These are phyloP conservation scores for Yamadazyma ubonensis DNA, from an alignment of 805 yeast genomes.

Conservation along the genomic window DNA sequence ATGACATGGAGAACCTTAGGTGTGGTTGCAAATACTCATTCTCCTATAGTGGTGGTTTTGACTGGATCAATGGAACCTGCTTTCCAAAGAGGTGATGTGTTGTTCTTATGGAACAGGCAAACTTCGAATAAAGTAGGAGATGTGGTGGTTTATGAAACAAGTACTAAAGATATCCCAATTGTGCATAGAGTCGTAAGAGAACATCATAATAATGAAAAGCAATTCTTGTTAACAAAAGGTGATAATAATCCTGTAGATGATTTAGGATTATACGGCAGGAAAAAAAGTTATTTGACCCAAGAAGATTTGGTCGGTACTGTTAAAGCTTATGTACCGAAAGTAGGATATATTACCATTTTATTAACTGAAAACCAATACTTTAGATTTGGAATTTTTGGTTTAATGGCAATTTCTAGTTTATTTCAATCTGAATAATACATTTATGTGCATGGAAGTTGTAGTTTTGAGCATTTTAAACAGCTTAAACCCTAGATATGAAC, in stretches of 20 bases:
- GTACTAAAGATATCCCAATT: conserved; percentile 83
- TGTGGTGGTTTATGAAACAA: conserved; percentile 86
- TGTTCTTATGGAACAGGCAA: conserved; percentile 88
- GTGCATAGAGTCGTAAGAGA: conserved; percentile 93
- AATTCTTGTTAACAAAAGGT: conserved; percentile 86
- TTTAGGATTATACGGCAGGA: conserved; percentile 74
- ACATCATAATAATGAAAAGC: conserved; percentile 60
- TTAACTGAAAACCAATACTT: conserved; percentile 86
- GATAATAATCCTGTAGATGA: conserved; percentile 95
- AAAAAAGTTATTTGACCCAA: conserved; percentile 74
- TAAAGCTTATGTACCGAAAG: conserved; percentile 83
- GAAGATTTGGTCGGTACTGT: conserved; percentile 88
- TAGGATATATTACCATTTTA: conserved; percentile 89
- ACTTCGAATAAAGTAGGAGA: conserved; percentile 75
- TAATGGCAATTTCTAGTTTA: conserved; percentile 69
- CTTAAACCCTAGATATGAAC: too few relatives aligned
- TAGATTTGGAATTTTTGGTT: conserved; percentile 72
- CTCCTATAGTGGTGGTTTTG: conserved; percentile 94
- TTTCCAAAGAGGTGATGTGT: conserved; percentile 94
- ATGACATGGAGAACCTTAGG: conserved; percentile 88
- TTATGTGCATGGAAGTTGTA: not conserved
- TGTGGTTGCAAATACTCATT: conserved; percentile 73
- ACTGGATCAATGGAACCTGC: conserved; percentile 99
- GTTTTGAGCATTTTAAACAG: too few relatives aligned
- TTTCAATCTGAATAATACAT: conserved; percentile 31